These are phyloP conservation scores for Beta corolliflora DNA, from an alignment of 179 eudicot species.

Conservation along the genomic window DNA sequence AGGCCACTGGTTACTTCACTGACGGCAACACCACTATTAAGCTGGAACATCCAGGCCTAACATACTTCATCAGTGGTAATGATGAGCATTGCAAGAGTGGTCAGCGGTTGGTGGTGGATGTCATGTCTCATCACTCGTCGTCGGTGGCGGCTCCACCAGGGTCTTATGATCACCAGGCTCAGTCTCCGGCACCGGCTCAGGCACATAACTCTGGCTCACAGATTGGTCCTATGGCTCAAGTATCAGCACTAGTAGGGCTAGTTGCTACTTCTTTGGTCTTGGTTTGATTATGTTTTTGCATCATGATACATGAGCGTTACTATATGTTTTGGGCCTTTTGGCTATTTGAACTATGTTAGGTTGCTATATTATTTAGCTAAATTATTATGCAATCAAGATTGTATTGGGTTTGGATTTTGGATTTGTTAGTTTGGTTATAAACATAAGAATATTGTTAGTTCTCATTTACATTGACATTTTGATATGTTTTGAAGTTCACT, in stretches of 20 bases:
- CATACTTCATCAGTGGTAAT: conserved; percentile 59
- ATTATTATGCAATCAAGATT: background rate
- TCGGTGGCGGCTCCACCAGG: conserved; percentile 1
- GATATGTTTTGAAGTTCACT: no score
- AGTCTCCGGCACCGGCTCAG: background rate
- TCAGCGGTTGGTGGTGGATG: conserved; percentile 47
- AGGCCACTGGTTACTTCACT: conserved; percentile 21
- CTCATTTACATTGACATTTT: no score
- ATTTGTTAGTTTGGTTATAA: no score
- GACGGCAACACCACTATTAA: conserved; percentile 47
- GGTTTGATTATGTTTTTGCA: background rate
- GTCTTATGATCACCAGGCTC: background rate
- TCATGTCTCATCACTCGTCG: conserved; percentile 29
- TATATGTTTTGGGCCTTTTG: no score
- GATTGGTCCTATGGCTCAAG: background rate
- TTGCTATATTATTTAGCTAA: background rate
- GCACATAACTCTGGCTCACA: background rate
- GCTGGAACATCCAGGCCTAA: conserved; percentile 37
- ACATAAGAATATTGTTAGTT: no score
- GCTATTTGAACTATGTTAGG: background rate
- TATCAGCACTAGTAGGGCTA: conserved; percentile 12
- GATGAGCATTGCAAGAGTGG: conserved; percentile 48
- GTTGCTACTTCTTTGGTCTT: conserved; percentile 13
- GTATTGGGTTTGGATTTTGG: background rate
- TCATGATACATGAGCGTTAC: no score